Conservation (phyloP, 805 yeast species). For the Cyberlindnera mycetangii region DNA sequence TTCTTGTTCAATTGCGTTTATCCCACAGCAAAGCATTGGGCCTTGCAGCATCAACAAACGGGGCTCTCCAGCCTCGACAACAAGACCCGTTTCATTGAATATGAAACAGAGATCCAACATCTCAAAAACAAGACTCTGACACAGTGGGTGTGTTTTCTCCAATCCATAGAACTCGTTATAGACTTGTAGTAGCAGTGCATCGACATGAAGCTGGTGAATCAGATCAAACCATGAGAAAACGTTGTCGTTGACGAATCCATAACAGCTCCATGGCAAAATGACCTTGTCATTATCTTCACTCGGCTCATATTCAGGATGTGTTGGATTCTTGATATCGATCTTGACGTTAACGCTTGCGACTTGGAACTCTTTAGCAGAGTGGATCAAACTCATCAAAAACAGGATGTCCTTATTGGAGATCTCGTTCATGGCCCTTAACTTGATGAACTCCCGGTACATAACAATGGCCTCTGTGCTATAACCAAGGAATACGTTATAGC, state of each 20-base stretch:
- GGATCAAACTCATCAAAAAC: conserved; percentile 25
- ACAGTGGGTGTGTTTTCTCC: conserved; percentile 25
- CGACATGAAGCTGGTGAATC: conserved; percentile 33
- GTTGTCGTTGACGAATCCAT: conserved; percentile 18
- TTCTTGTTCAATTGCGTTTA: conserved; percentile 15
- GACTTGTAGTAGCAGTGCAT: conserved; percentile 35
- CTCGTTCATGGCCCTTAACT: conserved; percentile 11
- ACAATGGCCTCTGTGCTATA: conserved; percentile 29
- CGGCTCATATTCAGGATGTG: conserved; percentile 22
- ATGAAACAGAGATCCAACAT: conserved; percentile 24
- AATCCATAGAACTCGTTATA: conserved; percentile 32
- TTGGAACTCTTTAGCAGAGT: conserved; percentile 28
- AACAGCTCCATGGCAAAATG: conserved; percentile 21
- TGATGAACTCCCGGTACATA: conserved; percentile 28
- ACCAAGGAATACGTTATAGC: conserved; percentile 29
- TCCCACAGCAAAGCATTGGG: conserved; percentile 22
- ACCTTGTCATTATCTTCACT: not conserved
- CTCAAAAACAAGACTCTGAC: conserved; percentile 17
- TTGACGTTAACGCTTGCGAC: conserved; percentile 18
- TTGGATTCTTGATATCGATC: conserved; percentile 15
- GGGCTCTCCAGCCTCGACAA: conserved; percentile 16
- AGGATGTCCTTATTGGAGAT: conserved; percentile 21
- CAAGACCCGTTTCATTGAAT: conserved; percentile 5
- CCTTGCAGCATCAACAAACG: conserved; percentile 27
- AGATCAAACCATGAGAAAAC: conserved; percentile 30